phyloP scores from a whole-genome alignment of 768 basidiomycete genomes.

The Naganishia vaughanmartiniae region DNA sequence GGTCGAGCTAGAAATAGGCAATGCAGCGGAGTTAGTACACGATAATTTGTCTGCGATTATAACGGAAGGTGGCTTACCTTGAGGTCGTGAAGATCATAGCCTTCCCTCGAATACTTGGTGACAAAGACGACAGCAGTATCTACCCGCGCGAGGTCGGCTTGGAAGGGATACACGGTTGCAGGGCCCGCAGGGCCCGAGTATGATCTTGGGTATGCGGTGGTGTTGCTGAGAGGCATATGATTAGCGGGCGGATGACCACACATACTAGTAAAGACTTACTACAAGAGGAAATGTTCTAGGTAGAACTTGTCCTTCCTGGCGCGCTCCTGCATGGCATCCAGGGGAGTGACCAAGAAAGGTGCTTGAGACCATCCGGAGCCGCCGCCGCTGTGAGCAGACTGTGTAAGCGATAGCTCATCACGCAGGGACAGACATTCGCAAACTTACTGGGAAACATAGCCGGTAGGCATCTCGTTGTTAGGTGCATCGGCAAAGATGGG shows the following conservation, averaged over 20 bases:
- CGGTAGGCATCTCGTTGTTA: conserved; percentile 21
- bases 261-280: conserved; percentile 58
- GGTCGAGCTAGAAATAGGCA: conserved; percentile 56
- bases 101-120: conserved; percentile 75
- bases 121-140: conserved; percentile 73
- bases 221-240: neutral
- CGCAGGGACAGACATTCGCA: no score
- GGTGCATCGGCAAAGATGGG: conserved; percentile 21
- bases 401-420: neutral
- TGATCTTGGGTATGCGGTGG: conserved; percentile 14
- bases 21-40: no score
- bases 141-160: conserved; percentile 53
- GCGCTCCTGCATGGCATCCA: conserved; percentile 71
- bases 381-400: neutral
- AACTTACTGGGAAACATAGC: conserved; percentile 19
- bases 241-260: neutral
- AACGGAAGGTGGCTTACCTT: neutral
- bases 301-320: conserved; percentile 64
- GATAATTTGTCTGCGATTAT: neutral
- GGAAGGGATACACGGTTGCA: conserved; percentile 8
- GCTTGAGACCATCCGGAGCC: conserved; percentile 22
- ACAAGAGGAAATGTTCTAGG: conserved; percentile 65
- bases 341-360: conserved; percentile 52
- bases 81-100: conserved; percentile 68
- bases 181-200: neutral